Evolutionary conservation across 2,329 filamentous ascomycete genomes (phyloP), one percentile per base, ranked within the genome.

Genomic region (Colletotrichum phormii): DNA sequence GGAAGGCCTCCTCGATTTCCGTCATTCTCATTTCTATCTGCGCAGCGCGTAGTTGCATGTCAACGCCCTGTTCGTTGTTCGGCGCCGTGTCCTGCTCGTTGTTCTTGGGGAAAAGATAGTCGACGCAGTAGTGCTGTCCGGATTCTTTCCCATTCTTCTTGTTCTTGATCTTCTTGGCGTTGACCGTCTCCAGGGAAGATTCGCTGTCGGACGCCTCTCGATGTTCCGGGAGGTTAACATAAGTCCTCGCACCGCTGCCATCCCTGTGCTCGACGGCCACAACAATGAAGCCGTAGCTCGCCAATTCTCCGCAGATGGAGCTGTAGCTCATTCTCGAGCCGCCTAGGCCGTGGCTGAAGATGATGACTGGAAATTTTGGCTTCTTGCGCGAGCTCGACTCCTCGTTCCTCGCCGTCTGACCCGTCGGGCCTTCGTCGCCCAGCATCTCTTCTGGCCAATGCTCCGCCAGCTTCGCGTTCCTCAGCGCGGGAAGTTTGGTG

Each of bases 331-430:
- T 92, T 59, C 90, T 82, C 2, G 89, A 91, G 0, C 90, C 91
- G 5, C 91, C 90, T 6, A 93, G 80, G 0, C 91, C 91, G 79
- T 93, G 91, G 76, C 89, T 91, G 79, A 93, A 93, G 26, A 93
- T 84, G 42, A 93, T 83, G 26, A 92, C 81, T 1, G 91, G 90
- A 72, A 92, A 93, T 4, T 74, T 83, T 0, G 89, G 88, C 71
- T 77, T 80, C 35, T 80, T 79, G 3, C 76, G 66, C 1, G 76
- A 74, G 26, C 31, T 63, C 61, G 22, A 66, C 61, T 69, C 71
- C 55, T 78, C 75, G 55, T 73, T 53, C 22, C 74, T 70, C 85
- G 84, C 58, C 51, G 75, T 65, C 67, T 82, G 81, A 9, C 80
- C 81, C 1, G 80, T 79, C 1, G 82, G 84, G 1, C 57, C 78